phyloP scores from a whole-genome alignment of 1,284 basidiomycete species.

The Pseudozyma tsukubaensis region DNA sequence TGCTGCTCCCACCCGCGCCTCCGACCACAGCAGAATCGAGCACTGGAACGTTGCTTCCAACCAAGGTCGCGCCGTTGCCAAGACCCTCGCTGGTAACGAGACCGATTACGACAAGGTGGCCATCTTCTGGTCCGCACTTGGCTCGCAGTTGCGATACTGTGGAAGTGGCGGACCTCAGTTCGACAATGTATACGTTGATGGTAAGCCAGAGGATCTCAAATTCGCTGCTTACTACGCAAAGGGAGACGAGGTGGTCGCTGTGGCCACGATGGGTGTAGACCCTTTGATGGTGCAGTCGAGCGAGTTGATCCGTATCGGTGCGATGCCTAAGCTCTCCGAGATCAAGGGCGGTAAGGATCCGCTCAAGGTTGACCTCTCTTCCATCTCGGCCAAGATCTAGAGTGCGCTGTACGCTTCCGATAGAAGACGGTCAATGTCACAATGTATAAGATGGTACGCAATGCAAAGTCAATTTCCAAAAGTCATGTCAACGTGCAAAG shows the following conservation, averaged over 20 bases:
- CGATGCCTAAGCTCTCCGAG: conserved; percentile 84
- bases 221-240: conserved; percentile 81
- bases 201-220: conserved; percentile 78
- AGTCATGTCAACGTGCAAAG: too few species aligned
- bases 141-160: conserved; percentile 83
- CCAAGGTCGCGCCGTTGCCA: conserved; percentile 85
- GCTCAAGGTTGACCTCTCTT: conserved; percentile 35
- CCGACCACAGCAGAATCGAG: conserved; percentile 78
- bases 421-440: neutral
- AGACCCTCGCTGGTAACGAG: conserved; percentile 69
- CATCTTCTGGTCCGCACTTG: conserved; percentile 84
- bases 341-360: conserved; percentile 73
- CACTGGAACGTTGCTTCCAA: conserved; percentile 93
- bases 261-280: conserved; percentile 85
- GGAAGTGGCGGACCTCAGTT: conserved; percentile 76
- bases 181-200: conserved; percentile 82
- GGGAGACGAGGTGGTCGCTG: conserved; percentile 80
- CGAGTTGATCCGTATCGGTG: conserved; percentile 80
- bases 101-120: conserved; percentile 79
- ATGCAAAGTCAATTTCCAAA: too few species aligned
- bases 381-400: conserved; percentile 37
- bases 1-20: conserved; percentile 76
- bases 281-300: conserved; percentile 83
- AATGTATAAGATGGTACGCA: neutral
- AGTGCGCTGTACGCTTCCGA: neutral